Conservation (phyloP, 176 grass and related monocot species). For the Phoenix dactylifera region DNA sequence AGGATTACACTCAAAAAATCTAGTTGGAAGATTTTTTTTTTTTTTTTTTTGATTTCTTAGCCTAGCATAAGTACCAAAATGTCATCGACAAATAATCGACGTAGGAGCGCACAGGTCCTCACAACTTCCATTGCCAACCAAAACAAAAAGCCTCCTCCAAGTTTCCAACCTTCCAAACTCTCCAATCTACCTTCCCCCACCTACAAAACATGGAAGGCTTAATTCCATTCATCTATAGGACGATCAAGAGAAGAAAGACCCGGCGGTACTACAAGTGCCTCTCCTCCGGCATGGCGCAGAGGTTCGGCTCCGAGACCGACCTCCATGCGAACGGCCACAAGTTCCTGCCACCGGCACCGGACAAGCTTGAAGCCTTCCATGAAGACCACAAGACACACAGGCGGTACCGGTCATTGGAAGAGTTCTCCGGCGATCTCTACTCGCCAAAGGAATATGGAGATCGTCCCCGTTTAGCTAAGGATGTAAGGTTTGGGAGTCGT, state of each 20-base stretch:
- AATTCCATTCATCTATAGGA: conserved; percentile 74
- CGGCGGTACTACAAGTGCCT: conserved; percentile 52
- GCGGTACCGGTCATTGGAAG: conserved; percentile 51
- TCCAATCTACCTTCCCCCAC: neutral
- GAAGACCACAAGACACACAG: conserved; percentile 23
- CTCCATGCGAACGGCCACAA: conserved; percentile 3
- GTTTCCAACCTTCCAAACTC: too few species aligned
- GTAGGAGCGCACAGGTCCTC: too few species aligned
- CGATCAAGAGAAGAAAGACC: conserved; percentile 53
- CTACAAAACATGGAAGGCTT: conserved; percentile 55
- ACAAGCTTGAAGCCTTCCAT: neutral
- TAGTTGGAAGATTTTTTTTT: too few species aligned
- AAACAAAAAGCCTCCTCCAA: too few species aligned
- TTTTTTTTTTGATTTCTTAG: too few species aligned
- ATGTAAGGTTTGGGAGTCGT: conserved; percentile 20
- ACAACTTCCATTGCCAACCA: too few species aligned
- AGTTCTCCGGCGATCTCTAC: conserved; percentile 34
- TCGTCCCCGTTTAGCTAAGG: conserved; percentile 6
- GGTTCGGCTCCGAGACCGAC: neutral
- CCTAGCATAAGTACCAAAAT: too few species aligned
- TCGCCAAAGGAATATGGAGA: conserved; percentile 23
- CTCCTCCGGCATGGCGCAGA: conserved; percentile 22
- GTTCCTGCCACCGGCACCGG: neutral
- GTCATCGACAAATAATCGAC: too few species aligned
- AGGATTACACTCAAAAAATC: too few species aligned